Evolutionary conservation across 306 rosid genomes (phyloP).

Genomic region (Inga oerstediana): DNA sequence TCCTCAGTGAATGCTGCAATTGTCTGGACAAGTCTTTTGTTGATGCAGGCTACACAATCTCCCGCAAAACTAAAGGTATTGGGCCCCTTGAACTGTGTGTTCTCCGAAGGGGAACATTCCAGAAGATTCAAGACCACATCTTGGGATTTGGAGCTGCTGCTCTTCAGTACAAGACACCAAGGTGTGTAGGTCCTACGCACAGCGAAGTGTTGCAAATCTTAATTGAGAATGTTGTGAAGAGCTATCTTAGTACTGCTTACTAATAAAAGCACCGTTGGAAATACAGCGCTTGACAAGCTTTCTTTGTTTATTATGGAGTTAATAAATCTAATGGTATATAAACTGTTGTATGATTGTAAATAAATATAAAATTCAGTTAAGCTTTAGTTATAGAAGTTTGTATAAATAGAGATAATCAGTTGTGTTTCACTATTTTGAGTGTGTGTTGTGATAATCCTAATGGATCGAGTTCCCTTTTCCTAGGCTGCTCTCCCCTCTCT

Average conservation of each 20-base stretch:
- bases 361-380: too few relatives aligned
- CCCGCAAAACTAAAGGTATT: not conserved
- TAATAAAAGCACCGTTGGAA: not conserved
- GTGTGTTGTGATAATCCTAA: too few relatives aligned
- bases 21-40: not conserved
- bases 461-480: too few relatives aligned
- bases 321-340: too few relatives aligned
- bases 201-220: not conserved
- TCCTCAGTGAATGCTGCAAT: not conserved
- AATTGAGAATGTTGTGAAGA: not conserved
- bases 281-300: not conserved
- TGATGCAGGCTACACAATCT: not conserved
- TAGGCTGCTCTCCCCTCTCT: too few relatives aligned
- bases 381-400: too few relatives aligned
- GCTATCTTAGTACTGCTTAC: not conserved
- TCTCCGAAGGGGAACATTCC: not conserved
- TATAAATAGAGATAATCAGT: too few relatives aligned
- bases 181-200: not conserved
- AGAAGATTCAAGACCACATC: not conserved
- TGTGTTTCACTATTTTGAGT: too few relatives aligned
- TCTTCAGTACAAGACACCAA: not conserved
- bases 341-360: too few relatives aligned
- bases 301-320: too few relatives aligned
- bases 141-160: not conserved
- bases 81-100: not conserved